Base-by-base conservation (phyloP, 2,329 filamentous ascomycete genomes). In the Ascochyta fabae region DNA sequence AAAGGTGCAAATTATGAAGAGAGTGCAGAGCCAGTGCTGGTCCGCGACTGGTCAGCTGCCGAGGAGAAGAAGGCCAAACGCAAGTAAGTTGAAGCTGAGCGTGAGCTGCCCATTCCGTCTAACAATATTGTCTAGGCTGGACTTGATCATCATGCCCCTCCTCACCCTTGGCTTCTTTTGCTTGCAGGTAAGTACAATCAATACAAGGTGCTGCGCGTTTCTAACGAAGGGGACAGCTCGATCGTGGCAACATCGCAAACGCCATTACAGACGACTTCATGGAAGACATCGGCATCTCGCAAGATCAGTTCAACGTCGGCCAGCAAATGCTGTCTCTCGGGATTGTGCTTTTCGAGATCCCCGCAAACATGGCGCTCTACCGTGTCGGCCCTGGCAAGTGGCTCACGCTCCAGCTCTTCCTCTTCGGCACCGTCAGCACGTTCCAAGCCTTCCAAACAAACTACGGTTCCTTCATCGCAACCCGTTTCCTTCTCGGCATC, bases 291-390 rank as follows among this genome's bases (percentile, higher is more conserved):
- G 48, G 49, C 22, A 66, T 70, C 34, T 58, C 50, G 1, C 65
- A 66, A 36, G 55, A 65, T 46, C 56, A 70, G n/a, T 67, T 68
- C 61, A 71, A 70, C 39, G 55, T 69, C 22, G 68, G 68, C 10
- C 62, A 75, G 41, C 74, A 75, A 6, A 72, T 89, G 13, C 93
- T 94, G 79, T 93, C 91, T 74, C 83, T 84, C 16, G 92, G 91
- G 72, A 96, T 96, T 78, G 92, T 96, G 13, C 60, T 69, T 6
- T 74, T 75, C 3, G 77, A 78, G 48, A 70, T 80, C 19, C 78
- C 78, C 1, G 75, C 10, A 68, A 79, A 56, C 67, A 79, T 47
- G 68, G 75, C 42, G 68, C 75, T 56, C 71, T 78, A 63, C 66
- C 73, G 53, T 50, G 74, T 48, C 66, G 77, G 16, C 66, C 75